Evolutionary conservation across 164 flowering plant genomes (phyloP).

Genomic region (Akebia trifoliata): DNA sequence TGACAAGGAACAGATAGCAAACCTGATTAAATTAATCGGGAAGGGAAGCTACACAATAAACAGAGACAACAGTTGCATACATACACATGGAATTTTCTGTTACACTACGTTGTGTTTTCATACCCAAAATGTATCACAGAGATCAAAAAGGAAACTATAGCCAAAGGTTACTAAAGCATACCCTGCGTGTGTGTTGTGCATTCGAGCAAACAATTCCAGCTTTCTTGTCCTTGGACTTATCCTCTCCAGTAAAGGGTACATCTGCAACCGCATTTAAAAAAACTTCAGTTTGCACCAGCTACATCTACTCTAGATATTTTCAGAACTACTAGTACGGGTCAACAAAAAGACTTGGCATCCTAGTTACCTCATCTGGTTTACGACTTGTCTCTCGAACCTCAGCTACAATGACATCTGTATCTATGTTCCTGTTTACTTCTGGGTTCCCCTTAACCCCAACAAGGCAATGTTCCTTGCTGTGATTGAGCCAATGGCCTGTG

Average conservation of each 20-base stretch:
- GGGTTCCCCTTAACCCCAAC: slow-evolving; percentile 98
- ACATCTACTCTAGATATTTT: neutral
- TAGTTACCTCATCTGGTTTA: slow-evolving; percentile 93
- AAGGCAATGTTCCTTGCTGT: slow-evolving; percentile 99
- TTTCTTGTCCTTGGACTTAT: slow-evolving; percentile 97
- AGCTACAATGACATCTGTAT: slow-evolving; percentile 98
- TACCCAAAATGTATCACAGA: too few relatives aligned
- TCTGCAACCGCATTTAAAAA: slow-evolving; percentile 40
- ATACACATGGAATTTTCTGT: too few relatives aligned
- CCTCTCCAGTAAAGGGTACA: slow-evolving; percentile 98
- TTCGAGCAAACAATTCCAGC: slow-evolving; percentile 95
- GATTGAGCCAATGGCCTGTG: slow-evolving; percentile 99
- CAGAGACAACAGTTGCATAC: too few relatives aligned
- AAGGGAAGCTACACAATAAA: neutral
- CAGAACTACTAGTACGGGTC: neutral
- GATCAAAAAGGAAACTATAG: neutral
- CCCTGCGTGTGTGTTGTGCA: slow-evolving; percentile 99
- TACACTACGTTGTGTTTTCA: too few relatives aligned
- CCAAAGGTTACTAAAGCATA: slow-evolving; percentile 24
- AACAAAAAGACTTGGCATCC: neutral
- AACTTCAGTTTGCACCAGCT: too few relatives aligned
- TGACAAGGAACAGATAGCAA: neutral
- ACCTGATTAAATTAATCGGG: neutral
- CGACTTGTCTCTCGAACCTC: slow-evolving; percentile 99
- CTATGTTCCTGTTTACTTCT: slow-evolving; percentile 87